Evolutionary conservation across 2,329 filamentous ascomycete species (phyloP).

Genomic region (Colletotrichum phormii): DNA sequence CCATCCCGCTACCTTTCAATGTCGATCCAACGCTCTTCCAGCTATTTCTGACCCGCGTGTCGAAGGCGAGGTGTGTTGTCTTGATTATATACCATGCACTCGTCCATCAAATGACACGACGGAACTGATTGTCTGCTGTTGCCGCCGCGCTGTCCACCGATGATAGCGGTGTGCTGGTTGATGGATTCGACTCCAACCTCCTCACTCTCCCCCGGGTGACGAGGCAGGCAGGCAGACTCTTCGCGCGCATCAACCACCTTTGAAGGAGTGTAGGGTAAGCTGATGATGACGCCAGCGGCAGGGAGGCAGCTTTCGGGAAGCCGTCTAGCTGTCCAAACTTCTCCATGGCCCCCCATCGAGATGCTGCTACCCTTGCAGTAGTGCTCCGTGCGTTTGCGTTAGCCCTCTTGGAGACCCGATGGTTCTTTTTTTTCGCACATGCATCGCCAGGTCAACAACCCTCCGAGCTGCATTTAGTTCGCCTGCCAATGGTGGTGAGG

Average conservation of each 20-base stretch:
- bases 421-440: neutral
- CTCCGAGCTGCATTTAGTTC: neutral
- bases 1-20: neutral
- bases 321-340: neutral
- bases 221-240: neutral
- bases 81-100: neutral
- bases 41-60: neutral
- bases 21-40: constrained; percentile 14
- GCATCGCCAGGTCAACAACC: neutral
- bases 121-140: neutral
- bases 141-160: neutral
- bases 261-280: constrained; percentile 7
- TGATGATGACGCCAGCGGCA: constrained; percentile 26
- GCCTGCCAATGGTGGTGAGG: neutral
- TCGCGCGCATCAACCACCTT: neutral
- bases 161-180: constrained; percentile 20
- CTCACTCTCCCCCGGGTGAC: neutral
- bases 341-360: neutral
- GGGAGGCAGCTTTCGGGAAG: constrained; percentile 1
- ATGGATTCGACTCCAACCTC: constrained; percentile 8
- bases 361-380: neutral
- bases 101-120: neutral
- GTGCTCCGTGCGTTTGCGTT: neutral
- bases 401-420: neutral
- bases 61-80: constrained; percentile 7